A percentile compares a stretch with the other conserved stretches of the same genome.
phyloP scores from a whole-genome alignment of 2,329 filamentous ascomycete genomes.

The Aureobasidium sp. region DNA sequence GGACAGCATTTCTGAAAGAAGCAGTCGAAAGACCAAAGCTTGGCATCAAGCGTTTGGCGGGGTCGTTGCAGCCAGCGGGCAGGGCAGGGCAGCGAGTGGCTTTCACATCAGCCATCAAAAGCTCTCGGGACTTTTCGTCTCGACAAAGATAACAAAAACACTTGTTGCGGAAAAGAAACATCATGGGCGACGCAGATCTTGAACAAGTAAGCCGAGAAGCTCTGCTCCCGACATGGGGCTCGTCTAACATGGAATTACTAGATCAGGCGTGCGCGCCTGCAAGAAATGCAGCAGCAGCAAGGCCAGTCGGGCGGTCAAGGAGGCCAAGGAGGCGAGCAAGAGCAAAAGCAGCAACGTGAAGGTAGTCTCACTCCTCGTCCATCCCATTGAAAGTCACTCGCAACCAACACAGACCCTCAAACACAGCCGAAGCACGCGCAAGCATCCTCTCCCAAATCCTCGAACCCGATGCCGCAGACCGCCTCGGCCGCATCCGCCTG shows the following conservation, averaged over 20 bases:
- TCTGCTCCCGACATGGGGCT: not conserved
- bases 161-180: not conserved
- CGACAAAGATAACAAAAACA: not conserved
- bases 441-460: slow-evolving; percentile 87
- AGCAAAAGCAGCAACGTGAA: slow-evolving; percentile 54
- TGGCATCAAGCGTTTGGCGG: not conserved
- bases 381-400: too few relatives aligned
- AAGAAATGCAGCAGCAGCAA: slow-evolving; percentile 74
- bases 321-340: slow-evolving; percentile 40
- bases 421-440: slow-evolving; percentile 63
- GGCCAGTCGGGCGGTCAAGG: slow-evolving; percentile 42
- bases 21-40: not conserved
- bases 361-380: too few relatives aligned
- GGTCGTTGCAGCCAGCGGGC: not conserved
- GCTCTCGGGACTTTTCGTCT: slow-evolving; percentile 9
- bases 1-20: not conserved
- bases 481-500: slow-evolving; percentile 85
- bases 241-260: slow-evolving; percentile 30
- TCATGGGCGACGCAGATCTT: slow-evolving; percentile 58
- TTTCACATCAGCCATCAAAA: not conserved
- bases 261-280: slow-evolving; percentile 86
- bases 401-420: slow-evolving; percentile 6
- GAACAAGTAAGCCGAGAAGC: slow-evolving; percentile 44
- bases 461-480: slow-evolving; percentile 84
- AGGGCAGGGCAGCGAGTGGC: not conserved